phyloP scores from a whole-genome alignment of 163 green algal species.

The Dunaliella salina region DNA sequence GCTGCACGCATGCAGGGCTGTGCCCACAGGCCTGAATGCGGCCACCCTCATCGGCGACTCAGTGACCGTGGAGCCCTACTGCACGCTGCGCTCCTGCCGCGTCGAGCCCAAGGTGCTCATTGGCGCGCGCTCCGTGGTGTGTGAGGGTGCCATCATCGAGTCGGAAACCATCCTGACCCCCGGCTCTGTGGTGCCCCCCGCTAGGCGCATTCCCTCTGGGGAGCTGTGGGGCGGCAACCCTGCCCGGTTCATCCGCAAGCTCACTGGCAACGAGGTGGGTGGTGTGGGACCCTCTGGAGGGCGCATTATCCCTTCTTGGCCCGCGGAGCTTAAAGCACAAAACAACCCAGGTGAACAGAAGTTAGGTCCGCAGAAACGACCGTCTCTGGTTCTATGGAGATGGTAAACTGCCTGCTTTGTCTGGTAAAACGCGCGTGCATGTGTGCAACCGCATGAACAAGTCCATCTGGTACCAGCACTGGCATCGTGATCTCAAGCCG shows the following conservation, averaged over 20 bases:
- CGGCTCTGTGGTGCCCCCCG: constrained; percentile 79
- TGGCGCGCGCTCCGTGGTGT: constrained; percentile 77
- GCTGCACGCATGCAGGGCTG: constrained; percentile 52
- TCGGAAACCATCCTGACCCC: constrained; percentile 70
- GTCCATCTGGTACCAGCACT: too few species aligned
- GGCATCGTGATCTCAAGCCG: too few species aligned
- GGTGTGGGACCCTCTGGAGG: background rate
- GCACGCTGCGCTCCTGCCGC: constrained; percentile 74
- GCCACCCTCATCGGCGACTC: constrained; percentile 79
- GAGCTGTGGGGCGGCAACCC: constrained; percentile 87
- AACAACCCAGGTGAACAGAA: too few species aligned
- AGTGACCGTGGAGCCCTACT: constrained; percentile 85
- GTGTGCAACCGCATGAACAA: too few species aligned
- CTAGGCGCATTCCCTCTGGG: constrained; percentile 68
- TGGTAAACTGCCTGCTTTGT: too few species aligned
- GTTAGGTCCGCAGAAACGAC: too few species aligned
- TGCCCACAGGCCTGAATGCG: constrained; percentile 82
- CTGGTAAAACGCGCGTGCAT: too few species aligned
- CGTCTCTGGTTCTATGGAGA: too few species aligned
- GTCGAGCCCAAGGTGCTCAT: constrained; percentile 71
- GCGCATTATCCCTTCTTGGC: too few species aligned
- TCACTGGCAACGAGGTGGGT: constrained; percentile 77
- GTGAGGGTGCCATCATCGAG: constrained; percentile 83
- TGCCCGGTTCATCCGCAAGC: constrained; percentile 73
- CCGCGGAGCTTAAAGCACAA: too few species aligned